Evolutionary conservation across 23 red algal species (phyloP), one percentile per base, ranked within the genome.

Genomic region (Gracilaria gracilis): DNA sequence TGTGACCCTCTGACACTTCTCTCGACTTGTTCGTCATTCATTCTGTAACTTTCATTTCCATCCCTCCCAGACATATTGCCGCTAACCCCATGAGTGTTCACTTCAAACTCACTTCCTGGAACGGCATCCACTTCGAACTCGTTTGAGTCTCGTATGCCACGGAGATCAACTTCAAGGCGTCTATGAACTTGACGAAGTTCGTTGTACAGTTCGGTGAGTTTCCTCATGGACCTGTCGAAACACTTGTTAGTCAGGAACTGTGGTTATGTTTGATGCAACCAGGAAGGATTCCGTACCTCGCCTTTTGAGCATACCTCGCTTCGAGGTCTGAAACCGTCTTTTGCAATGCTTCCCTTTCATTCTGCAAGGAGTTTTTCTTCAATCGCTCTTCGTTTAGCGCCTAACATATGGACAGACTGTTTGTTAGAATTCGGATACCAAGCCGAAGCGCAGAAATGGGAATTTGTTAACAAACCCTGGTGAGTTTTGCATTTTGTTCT

Each of bases 121-220:
- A 51, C 23, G 5, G 27, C 40, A 31, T 82, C 79, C 31, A 51
- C 32, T 50, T 90, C 87, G 29, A 76, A 80, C 4, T 80, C 87
- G 49, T 49, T 53, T 40, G 54, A 3, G 16, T 79, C 87, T 62
- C 87, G 73, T 21, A 67, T 58, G 31, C 87, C 87, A 1, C 87
- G 74, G 9, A 90, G 62, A 79, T 90, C 87, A 81, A 44, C 74
- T 80, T 81, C 74, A 66, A 90, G 75, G 24, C 87, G 71, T 80
- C 57, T 81, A 57, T 90, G 87, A 67, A 90, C 74, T 61, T 90
- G 73, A 0, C 87, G 73, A 34, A 90, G 76, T n/a, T 80, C 87
- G 54, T 64, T 90, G 87, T 90, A 90, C 4, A 90, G 87, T 40
- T 90, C 87, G 9, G 37, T 90, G 9, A 90, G 57, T 61, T 90